Conservation (phyloP, 306 rosid species). For the Dalbergia oliveri region DNA sequence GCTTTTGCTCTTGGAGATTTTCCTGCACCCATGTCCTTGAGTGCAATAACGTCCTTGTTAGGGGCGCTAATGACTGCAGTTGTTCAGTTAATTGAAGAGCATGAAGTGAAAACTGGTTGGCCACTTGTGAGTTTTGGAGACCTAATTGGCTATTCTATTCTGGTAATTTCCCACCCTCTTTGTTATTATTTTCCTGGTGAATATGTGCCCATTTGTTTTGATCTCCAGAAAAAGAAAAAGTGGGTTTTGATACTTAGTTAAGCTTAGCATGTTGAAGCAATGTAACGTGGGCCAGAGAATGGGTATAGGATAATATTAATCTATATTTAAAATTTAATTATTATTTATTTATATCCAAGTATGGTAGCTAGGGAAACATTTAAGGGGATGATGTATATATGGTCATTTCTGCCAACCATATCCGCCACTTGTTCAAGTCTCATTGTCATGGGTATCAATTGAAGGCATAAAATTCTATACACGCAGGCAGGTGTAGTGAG, state of each 20-base stretch:
- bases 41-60: conserved; percentile 73
- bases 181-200: background rate
- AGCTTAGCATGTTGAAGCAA: background rate
- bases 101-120: conserved; percentile 51
- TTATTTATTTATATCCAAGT: background rate
- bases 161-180: conserved; percentile 56
- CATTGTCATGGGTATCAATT: background rate
- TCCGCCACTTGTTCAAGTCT: background rate
- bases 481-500: conserved; percentile 73
- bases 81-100: conserved; percentile 52
- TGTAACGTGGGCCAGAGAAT: background rate
- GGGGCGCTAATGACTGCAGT: conserved; percentile 66
- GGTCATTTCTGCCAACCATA: background rate
- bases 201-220: background rate
- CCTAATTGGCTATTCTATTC: conserved; percentile 57
- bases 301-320: background rate
- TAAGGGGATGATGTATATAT: background rate
- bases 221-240: background rate
- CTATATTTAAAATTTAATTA: background rate
- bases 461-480: conserved; percentile 1
- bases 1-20: conserved; percentile 72
- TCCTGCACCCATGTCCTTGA: conserved; percentile 84
- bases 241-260: background rate
- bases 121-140: conserved; percentile 50
- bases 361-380: conserved; percentile 3